Conservation (phyloP, 306 rosid species). For the Spatholobus suberectus region DNA sequence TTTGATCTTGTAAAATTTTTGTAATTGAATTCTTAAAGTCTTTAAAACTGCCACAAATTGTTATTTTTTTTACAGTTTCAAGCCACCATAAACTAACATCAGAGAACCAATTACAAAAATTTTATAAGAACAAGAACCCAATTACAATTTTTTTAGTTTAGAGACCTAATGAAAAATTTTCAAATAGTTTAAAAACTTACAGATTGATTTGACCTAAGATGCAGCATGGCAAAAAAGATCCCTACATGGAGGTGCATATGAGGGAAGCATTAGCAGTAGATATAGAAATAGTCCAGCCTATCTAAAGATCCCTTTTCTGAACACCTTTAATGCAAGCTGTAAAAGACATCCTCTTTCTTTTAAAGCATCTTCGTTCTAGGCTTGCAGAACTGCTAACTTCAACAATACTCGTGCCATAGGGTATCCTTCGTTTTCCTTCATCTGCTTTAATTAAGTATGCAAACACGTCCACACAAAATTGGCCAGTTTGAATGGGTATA, state of each 20-base stretch:
- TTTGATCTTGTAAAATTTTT: no score
- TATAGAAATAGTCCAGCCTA: conserved; percentile 21
- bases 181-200: no score
- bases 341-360: background rate
- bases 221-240: conserved; percentile 48
- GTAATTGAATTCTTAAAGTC: no score
- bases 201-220: no score
- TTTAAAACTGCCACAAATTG: no score
- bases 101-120: no score
- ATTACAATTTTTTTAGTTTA: no score
- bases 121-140: no score
- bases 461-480: conserved; percentile 21
- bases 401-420: background rate
- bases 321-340: background rate
- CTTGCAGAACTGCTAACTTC: background rate
- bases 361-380: background rate
- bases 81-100: no score
- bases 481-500: background rate
- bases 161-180: no score
- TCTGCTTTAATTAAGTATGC: background rate
- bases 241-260: conserved; percentile 57
- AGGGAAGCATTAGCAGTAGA: conserved; percentile 35
- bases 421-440: conserved; percentile 20
- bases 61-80: no score
- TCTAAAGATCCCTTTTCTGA: conserved; percentile 44